Percentiles rank a stretch among this genome's conserved stretches.
These are phyloP conservation scores for Boletus pseudopeckii DNA, from an alignment of 768 basidiomycete genomes.

Conservation along the genomic window DNA sequence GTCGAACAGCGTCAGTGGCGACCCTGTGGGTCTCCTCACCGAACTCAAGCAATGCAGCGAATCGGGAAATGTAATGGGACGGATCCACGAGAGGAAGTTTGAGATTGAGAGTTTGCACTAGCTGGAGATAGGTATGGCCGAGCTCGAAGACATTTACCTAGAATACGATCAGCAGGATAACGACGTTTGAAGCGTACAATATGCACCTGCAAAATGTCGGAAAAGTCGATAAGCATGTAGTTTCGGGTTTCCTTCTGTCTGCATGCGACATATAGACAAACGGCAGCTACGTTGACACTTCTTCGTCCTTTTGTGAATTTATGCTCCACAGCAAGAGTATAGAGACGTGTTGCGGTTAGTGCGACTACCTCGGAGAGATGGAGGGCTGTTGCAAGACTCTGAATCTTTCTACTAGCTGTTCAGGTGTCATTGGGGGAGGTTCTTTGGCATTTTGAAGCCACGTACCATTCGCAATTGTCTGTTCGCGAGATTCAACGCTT, in stretches of 20 bases:
- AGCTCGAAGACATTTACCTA: conserved; percentile 98
- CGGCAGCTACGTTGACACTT: conserved; percentile 90
- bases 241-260: conserved; percentile 85
- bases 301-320: conserved; percentile 93
- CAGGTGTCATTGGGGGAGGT: not conserved
- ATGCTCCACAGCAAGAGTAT: conserved; percentile 90
- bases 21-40: conserved; percentile 92
- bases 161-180: not conserved
- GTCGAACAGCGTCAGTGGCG: conserved; percentile 88
- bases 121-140: conserved; percentile 92
- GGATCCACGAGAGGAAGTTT: conserved; percentile 90
- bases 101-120: conserved; percentile 83
- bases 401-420: conserved; percentile 78
- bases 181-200: not conserved
- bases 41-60: conserved; percentile 92
- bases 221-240: conserved; percentile 99
- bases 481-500: conserved; percentile 79
- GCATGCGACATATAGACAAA: conserved; percentile 93
- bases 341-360: conserved; percentile 79
- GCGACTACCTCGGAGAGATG: conserved; percentile 77
- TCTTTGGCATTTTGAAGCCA: not conserved
- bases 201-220: conserved; percentile 84
- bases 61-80: conserved; percentile 94
- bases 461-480: conserved; percentile 87
- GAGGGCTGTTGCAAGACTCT: conserved; percentile 74